Evolutionary conservation across 306 rosid species (phyloP).

Genomic region (Morella rubra): DNA sequence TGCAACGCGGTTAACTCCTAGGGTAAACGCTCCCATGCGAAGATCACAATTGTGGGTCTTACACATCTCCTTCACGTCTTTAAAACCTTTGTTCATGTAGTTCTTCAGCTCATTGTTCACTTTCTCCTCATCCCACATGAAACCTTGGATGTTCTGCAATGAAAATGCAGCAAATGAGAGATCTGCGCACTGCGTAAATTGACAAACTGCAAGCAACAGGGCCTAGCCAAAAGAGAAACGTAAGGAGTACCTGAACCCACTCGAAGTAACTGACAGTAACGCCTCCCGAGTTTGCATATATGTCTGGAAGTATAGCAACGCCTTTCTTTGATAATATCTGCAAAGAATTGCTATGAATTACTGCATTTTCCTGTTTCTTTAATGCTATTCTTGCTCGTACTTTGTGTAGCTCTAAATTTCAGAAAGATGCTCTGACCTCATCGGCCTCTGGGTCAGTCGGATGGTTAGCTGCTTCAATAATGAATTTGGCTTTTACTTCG

Average conservation of each 20-base stretch:
- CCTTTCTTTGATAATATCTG: constrained; percentile 82
- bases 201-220: not conserved
- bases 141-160: constrained; percentile 93
- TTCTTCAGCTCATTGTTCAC: constrained; percentile 69
- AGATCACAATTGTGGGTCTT: constrained; percentile 69
- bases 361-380: not conserved
- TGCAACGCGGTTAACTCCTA: constrained; percentile 85
- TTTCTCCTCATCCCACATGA: constrained; percentile 90
- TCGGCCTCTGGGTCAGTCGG: constrained; percentile 99
- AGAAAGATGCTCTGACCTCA: constrained; percentile 46
- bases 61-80: constrained; percentile 87
- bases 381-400: not conserved
- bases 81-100: constrained; percentile 84
- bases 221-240: not conserved
- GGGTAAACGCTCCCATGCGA: constrained; percentile 94
- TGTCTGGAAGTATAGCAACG: constrained; percentile 84
- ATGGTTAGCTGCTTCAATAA: constrained; percentile 92
- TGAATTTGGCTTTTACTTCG: constrained; percentile 77
- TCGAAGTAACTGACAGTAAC: constrained; percentile 95
- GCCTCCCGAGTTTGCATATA: constrained; percentile 97
- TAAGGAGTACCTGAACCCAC: constrained; percentile 84
- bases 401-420: not conserved
- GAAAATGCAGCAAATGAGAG: not conserved
- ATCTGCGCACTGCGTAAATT: not conserved
- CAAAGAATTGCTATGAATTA: constrained; percentile 10